Evolutionary conservation across 805 yeast genomes (phyloP).

Genomic region (Wickerhamiella vanderwaltii): DNA sequence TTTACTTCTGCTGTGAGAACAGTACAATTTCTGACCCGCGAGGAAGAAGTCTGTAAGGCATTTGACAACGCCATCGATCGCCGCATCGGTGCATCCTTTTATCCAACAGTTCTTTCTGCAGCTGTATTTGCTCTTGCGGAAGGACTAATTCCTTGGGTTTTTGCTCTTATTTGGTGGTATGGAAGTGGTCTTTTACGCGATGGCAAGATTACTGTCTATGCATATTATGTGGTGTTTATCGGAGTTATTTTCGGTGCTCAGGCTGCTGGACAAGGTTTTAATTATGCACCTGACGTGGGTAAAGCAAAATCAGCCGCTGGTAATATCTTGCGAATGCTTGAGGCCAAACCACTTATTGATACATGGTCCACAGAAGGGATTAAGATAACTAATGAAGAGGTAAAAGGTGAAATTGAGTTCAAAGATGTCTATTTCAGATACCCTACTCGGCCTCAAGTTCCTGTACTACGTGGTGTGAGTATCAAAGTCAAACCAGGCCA

Average conservation of each 20-base stretch:
- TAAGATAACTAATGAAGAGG: constrained; percentile 23
- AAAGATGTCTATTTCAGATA: constrained; percentile 51
- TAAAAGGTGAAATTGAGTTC: constrained; percentile 43
- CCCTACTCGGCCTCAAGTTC: constrained; percentile 42
- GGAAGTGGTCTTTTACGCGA: constrained; percentile 30
- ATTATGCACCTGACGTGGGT: constrained; percentile 34
- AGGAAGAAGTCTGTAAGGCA: constrained; percentile 27
- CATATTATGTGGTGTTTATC: constrained; percentile 31
- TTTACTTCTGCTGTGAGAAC: constrained; percentile 31
- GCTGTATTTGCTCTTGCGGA: constrained; percentile 30
- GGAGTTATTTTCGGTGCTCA: constrained; percentile 33
- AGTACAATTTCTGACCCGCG: constrained; percentile 32
- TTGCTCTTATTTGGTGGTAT: constrained; percentile 35
- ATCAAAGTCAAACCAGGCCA: constrained; percentile 38
- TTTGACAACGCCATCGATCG: constrained; percentile 24
- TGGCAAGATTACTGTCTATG: constrained; percentile 23
- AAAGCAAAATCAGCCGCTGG: constrained; percentile 31
- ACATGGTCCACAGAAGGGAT: constrained; percentile 24
- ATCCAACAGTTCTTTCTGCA: constrained; percentile 25
- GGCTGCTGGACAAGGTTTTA: constrained; percentile 34
- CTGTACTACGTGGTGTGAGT: constrained; percentile 40
- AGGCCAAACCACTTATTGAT: constrained; percentile 28
- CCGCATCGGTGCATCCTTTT: constrained; percentile 26
- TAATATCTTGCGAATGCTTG: constrained; percentile 26
- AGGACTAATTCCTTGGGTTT: constrained; percentile 31